These are phyloP conservation scores for Parachlorella kessleri DNA, from an alignment of 139 green algal species.

Conservation along the genomic window DNA sequence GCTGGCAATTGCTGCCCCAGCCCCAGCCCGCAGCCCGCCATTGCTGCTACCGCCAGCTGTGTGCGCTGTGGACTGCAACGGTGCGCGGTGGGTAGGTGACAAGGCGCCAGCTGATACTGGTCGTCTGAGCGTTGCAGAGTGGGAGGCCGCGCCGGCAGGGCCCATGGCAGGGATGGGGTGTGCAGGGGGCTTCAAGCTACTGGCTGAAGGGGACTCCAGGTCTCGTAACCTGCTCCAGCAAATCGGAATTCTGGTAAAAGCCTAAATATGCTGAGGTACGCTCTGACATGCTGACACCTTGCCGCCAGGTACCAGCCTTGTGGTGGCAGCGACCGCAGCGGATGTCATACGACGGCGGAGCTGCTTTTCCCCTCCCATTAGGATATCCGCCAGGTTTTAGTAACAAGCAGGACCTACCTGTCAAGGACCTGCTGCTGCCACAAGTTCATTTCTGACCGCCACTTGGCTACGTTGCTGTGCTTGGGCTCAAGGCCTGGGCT, in stretches of 20 bases:
- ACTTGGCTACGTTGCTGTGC: constrained; percentile 47
- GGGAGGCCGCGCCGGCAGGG: not conserved
- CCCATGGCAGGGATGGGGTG: not conserved
- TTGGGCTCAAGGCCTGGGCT: constrained; percentile 49
- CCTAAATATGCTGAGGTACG: no score
- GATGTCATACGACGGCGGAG: no score
- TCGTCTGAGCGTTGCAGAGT: not conserved
- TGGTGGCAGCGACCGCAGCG: no score
- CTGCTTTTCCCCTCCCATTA: no score
- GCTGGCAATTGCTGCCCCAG: constrained; percentile 5
- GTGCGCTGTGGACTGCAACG: not conserved
- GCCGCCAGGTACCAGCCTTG: no score
- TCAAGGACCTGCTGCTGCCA: constrained; percentile 41
- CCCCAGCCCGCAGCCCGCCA: not conserved
- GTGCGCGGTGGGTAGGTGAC: not conserved
- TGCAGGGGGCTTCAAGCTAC: no score
- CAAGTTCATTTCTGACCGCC: constrained; percentile 47
- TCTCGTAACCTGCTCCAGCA: no score
- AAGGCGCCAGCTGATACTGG: not conserved
- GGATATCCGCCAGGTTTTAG: no score
- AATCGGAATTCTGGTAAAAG: no score
- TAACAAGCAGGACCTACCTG: no score
- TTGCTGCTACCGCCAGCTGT: not conserved
- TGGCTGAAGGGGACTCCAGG: no score
- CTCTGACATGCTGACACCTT: no score